Evolutionary conservation across 1,284 basidiomycete species (phyloP).

Genomic region (Melanopsichium pennsylvanicum): DNA sequence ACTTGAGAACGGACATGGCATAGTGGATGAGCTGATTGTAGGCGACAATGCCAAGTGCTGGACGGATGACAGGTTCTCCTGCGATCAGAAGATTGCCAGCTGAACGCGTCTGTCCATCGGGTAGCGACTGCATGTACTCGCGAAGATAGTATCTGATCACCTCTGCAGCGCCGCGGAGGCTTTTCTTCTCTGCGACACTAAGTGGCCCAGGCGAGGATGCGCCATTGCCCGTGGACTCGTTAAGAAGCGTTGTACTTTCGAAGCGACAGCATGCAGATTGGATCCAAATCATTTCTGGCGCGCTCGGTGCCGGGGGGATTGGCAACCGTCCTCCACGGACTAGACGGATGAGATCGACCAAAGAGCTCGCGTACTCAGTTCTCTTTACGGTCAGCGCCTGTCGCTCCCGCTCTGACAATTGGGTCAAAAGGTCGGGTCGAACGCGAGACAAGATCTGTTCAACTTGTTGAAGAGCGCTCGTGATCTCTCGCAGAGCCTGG

Average conservation of each 20-base stretch:
- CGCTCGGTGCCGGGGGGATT: slow-evolving; percentile 10
- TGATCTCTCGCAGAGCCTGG: slow-evolving; percentile 23
- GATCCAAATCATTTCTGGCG: slow-evolving; percentile 36
- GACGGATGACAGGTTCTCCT: slow-evolving; percentile 14
- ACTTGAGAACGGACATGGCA: slow-evolving; percentile 21
- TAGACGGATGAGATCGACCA: slow-evolving; percentile 31
- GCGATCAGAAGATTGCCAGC: slow-evolving; percentile 2
- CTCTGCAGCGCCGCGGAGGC: slow-evolving; percentile 11
- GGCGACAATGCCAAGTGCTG: slow-evolving; percentile 15
- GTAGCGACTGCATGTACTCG: slow-evolving; percentile 31
- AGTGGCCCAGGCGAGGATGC: background rate
- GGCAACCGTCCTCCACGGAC: slow-evolving; percentile 19
- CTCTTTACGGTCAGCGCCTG: slow-evolving; percentile 13
- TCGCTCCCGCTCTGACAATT: slow-evolving; percentile 8
- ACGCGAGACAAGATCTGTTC: slow-evolving; percentile 16
- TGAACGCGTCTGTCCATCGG: slow-evolving; percentile 21
- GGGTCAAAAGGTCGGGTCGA: slow-evolving; percentile 11
- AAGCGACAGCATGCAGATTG: slow-evolving; percentile 40
- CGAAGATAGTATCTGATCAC: slow-evolving; percentile 23
- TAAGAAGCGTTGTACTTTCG: slow-evolving; percentile 15
- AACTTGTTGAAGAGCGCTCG: slow-evolving; percentile 12
- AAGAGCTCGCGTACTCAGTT: slow-evolving; percentile 23
- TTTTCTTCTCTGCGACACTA: slow-evolving; percentile 4
- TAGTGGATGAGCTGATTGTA: slow-evolving; percentile 50
- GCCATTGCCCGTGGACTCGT: background rate